Evolutionary conservation across 495 filamentous ascomycete genomes (phyloP).

Genomic region (Diplogelasinospora grovesii): DNA sequence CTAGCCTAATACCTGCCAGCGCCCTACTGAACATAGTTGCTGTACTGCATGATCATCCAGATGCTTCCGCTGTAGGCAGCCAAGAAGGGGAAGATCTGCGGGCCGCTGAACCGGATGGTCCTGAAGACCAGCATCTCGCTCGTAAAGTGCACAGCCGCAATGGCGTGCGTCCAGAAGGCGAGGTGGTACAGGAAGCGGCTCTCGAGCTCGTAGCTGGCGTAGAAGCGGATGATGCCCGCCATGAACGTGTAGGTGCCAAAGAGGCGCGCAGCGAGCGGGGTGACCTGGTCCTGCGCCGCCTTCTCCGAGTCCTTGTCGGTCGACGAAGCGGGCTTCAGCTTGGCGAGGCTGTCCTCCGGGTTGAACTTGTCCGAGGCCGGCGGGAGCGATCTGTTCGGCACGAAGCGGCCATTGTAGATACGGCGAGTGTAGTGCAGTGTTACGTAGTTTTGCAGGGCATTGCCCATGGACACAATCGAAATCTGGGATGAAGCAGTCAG

Average conservation of each 20-base stretch:
- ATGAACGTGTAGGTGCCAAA: conserved; percentile 92
- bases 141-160: conserved; percentile 76
- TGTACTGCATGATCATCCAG: conserved; percentile 79
- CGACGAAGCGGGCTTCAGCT: conserved; percentile 39
- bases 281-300: conserved; percentile 49
- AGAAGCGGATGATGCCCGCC: conserved; percentile 66
- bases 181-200: conserved; percentile 68
- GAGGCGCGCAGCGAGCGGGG: conserved; percentile 67
- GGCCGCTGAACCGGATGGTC: conserved; percentile 60
- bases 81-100: conserved; percentile 64
- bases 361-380: conserved; percentile 25
- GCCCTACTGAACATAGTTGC: conserved; percentile 48
- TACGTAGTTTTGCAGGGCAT: conserved; percentile 72
- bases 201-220: conserved; percentile 78
- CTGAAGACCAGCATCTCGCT: conserved; percentile 73
- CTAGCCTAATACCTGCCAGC: not conserved
- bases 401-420: conserved; percentile 60
- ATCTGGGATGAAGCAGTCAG: conserved; percentile 42
- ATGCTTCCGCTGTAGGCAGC: conserved; percentile 60
- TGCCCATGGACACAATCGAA: conserved; percentile 68
- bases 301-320: conserved; percentile 43
- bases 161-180: conserved; percentile 67
- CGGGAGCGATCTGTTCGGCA: conserved; percentile 33
- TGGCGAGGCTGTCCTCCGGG: conserved; percentile 38
- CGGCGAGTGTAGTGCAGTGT: conserved; percentile 67